Percentiles rank a stretch among this genome's conserved stretches.
Evolutionary conservation across 306 rosid species (phyloP).

Genomic region (Calophaca sinica): DNA sequence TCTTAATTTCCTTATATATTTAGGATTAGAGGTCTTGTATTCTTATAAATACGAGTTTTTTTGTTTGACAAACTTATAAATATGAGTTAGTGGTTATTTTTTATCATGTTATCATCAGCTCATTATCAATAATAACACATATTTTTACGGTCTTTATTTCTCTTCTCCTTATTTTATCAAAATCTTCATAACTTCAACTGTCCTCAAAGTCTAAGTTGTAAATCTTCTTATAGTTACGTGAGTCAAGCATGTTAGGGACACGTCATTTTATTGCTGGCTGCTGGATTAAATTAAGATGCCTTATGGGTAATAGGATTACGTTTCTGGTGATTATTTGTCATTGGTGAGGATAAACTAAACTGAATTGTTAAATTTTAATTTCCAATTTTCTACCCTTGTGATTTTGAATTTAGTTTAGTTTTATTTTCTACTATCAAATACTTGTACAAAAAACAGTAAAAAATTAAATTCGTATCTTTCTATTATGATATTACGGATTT

Average conservation of each 20-base stretch:
- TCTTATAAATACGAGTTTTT: too few relatives aligned
- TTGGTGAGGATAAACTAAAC: neutral
- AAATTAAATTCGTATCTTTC: too few relatives aligned
- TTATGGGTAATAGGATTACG: neutral
- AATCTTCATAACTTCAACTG: too few relatives aligned
- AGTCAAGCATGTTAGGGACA: neutral
- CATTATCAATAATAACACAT: too few relatives aligned
- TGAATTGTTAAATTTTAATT: neutral
- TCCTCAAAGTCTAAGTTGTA: neutral
- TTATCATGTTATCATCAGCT: too few relatives aligned
- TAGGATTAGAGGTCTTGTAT: too few relatives aligned
- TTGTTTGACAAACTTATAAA: too few relatives aligned
- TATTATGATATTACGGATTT: neutral
- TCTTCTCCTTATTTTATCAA: too few relatives aligned
- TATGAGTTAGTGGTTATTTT: too few relatives aligned
- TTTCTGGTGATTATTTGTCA: neutral
- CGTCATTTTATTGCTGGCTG: neutral
- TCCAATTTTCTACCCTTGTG: neutral
- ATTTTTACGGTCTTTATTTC: too few relatives aligned
- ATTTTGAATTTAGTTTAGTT: neutral
- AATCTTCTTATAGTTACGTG: neutral
- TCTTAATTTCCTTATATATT: too few relatives aligned
- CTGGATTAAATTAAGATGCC: neutral
- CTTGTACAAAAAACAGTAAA: too few relatives aligned
- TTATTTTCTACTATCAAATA: neutral